These are phyloP conservation scores for Aspergillus neotritici DNA, from an alignment of 2,329 filamentous ascomycete species.

Conservation along the genomic window DNA sequence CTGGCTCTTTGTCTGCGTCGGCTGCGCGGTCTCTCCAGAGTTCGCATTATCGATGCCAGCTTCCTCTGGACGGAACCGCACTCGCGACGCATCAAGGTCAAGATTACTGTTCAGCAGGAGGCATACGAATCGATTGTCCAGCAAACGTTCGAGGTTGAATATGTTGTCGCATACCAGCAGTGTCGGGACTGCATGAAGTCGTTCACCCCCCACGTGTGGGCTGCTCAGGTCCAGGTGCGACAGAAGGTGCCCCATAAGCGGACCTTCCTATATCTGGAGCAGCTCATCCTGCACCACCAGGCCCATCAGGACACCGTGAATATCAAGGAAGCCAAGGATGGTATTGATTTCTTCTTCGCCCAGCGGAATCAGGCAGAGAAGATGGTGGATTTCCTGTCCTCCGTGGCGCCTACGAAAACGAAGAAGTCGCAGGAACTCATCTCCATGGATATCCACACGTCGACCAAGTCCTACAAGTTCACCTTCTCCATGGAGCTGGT, in stretches of 20 bases:
- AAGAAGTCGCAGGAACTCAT: conserved; percentile 93
- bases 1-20: conserved; percentile 87
- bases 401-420: conserved; percentile 68
- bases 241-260: conserved; percentile 97
- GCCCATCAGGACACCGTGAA: conserved; percentile 93
- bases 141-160: conserved; percentile 92
- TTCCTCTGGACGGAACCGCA: conserved; percentile 99
- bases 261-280: conserved; percentile 76
- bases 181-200: conserved; percentile 94
- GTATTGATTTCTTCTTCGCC: conserved; percentile 92
- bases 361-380: conserved; percentile 86
- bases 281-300: conserved; percentile 89
- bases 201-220: conserved; percentile 94
- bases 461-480: conserved; percentile 90
- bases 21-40: conserved; percentile 77
- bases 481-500: conserved; percentile 83
- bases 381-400: conserved; percentile 83
- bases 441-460: conserved; percentile 86
- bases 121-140: conserved; percentile 60
- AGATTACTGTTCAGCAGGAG: conserved; percentile 83
- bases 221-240: conserved; percentile 86
- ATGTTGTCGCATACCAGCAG: conserved; percentile 83
- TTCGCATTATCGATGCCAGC: conserved; percentile 88
- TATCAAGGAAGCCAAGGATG: conserved; percentile 94
- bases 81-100: conserved; percentile 84